A percentile compares a stretch with the other conserved stretches of the same genome.
Conservation (phyloP, 495 filamentous ascomycete genomes). For the Pseudoneurospora amorphoporcata region DNA sequence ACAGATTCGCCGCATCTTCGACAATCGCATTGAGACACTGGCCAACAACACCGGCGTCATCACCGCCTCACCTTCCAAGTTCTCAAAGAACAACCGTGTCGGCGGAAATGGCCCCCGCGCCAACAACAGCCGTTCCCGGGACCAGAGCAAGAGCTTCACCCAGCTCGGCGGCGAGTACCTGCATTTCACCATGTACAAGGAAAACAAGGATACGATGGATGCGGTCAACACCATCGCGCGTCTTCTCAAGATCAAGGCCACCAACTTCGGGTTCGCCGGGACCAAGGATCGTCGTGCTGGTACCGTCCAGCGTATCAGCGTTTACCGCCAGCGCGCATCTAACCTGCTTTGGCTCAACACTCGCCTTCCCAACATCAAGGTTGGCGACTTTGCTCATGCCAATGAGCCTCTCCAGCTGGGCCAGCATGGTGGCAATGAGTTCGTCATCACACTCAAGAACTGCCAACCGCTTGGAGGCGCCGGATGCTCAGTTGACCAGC, state of each 20-base stretch:
- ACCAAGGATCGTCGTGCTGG: constrained; percentile 90
- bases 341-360: constrained; percentile 53
- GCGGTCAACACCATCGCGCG: constrained; percentile 62
- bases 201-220: constrained; percentile 98
- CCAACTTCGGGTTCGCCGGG: constrained; percentile 73
- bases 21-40: constrained; percentile 17
- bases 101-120: constrained; percentile 13
- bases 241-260: constrained; percentile 54
- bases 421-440: constrained; percentile 80
- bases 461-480: constrained; percentile 52
- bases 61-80: constrained; percentile 23
- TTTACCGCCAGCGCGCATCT: constrained; percentile 52
- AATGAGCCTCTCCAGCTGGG: constrained; percentile 64
- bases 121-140: constrained; percentile 16
- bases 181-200: constrained; percentile 93
- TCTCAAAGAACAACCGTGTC: constrained; percentile 20
- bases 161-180: constrained; percentile 64
- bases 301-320: constrained; percentile 75
- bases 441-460: constrained; percentile 79
- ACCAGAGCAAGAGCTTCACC: constrained; percentile 12
- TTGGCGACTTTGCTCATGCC: constrained; percentile 73
- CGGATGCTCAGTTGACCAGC: constrained; percentile 24
- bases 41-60: constrained; percentile 21
- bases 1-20: constrained; percentile 38
- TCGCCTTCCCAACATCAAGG: constrained; percentile 47